Conservation (phyloP, 352 stramenopile species). For the Blastocystis sp. region DNA sequence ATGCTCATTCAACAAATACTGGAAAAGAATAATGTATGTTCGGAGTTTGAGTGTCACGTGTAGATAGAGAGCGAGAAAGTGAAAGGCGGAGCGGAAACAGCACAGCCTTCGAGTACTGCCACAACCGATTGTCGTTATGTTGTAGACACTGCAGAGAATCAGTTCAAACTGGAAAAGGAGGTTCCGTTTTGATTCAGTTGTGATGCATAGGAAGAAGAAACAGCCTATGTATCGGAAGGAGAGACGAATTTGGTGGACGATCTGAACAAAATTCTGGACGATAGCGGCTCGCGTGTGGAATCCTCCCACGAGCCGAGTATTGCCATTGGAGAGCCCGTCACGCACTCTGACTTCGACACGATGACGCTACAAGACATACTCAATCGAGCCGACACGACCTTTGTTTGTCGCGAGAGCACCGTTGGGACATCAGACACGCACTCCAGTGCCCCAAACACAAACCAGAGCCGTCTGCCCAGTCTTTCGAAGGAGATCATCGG, state of each 20-base stretch:
- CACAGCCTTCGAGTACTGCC: neutral
- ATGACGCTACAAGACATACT: conserved; percentile 27
- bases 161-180: neutral
- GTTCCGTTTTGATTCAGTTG: neutral
- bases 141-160: neutral
- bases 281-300: neutral
- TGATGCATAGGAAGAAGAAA: neutral
- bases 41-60: neutral
- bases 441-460: neutral
- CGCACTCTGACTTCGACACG: conserved; percentile 7
- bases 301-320: neutral
- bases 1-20: conserved; percentile 8
- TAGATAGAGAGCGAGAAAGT: neutral
- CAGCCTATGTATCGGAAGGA: conserved; percentile 11
- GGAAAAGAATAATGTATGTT: neutral
- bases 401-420: neutral
- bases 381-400: conserved; percentile 28
- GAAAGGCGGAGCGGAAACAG: neutral
- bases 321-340: neutral
- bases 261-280: conserved; percentile 34
- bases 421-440: neutral
- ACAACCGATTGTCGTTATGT: neutral
- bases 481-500: conserved; percentile 31
- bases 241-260: conserved; percentile 22
- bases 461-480: conserved; percentile 21